Percentiles rank a stretch among this genome's conserved stretches.
Conservation (phyloP, 1,284 basidiomycete genomes). For the Austroboletus niveus region DNA sequence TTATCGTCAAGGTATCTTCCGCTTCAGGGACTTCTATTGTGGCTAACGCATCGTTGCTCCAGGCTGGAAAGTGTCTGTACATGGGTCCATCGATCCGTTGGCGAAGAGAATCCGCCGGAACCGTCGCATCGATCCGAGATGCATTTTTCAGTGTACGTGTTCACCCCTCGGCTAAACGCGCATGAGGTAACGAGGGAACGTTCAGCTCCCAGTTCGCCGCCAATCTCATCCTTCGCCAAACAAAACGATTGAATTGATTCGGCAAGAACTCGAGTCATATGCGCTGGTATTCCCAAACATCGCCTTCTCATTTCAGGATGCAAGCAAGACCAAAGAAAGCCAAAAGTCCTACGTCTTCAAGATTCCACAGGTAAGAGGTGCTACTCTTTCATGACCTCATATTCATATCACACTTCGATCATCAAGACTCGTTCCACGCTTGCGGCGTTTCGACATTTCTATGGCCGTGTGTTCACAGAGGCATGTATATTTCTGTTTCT, state of each 20-base stretch:
- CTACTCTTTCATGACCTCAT: neutral
- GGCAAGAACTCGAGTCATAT: constrained; percentile 67
- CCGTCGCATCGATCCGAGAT: constrained; percentile 78
- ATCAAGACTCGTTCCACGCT: constrained; percentile 62
- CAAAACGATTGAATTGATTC: constrained; percentile 63
- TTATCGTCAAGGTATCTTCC: constrained; percentile 67
- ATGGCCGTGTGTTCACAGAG: constrained; percentile 64
- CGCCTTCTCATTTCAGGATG: constrained; percentile 67
- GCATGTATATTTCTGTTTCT: constrained; percentile 39
- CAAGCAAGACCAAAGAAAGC: constrained; percentile 36
- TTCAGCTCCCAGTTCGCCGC: constrained; percentile 75
- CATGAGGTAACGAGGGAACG: constrained; percentile 11
- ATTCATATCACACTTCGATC: constrained; percentile 13
- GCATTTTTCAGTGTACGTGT: constrained; percentile 77
- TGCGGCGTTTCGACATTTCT: constrained; percentile 62
- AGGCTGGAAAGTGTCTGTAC: constrained; percentile 70
- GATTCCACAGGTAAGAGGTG: constrained; percentile 58
- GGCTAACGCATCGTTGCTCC: constrained; percentile 2
- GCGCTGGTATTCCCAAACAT: constrained; percentile 72
- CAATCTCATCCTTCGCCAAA: constrained; percentile 58
- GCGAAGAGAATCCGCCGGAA: constrained; percentile 70
- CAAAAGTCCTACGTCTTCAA: constrained; percentile 48
- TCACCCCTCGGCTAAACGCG: neutral
- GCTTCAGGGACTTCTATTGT: neutral
- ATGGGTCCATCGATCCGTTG: constrained; percentile 69